Conservation (phyloP, 441 rosid species). For the Metrosideros polymorpha region DNA sequence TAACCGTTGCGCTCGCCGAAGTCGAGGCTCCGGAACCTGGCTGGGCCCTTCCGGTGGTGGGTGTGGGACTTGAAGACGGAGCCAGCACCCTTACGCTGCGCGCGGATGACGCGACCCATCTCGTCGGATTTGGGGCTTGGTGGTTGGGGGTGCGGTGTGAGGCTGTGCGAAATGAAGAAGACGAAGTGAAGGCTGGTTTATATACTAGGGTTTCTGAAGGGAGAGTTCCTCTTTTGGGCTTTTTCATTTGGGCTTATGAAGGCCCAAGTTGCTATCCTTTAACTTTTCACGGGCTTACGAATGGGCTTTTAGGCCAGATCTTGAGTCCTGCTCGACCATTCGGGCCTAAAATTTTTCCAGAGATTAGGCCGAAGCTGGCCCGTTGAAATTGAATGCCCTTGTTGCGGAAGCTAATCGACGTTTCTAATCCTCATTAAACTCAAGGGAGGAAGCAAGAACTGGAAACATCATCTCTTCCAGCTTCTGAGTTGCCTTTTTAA, state of each 20-base stretch:
- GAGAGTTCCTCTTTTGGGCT: fast-evolving
- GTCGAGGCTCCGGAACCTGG: background rate
- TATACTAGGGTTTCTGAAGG: background rate
- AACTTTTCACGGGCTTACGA: background rate
- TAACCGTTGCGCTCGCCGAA: background rate
- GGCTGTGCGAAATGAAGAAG: background rate
- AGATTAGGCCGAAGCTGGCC: background rate
- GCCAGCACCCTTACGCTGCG: background rate
- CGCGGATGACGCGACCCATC: background rate
- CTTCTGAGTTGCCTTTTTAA: background rate
- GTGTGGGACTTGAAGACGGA: background rate
- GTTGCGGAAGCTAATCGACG: background rate
- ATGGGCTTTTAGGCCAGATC: background rate
- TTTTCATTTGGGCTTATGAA: background rate
- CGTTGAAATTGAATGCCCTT: background rate
- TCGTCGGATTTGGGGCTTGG: background rate
- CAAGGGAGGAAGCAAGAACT: background rate
- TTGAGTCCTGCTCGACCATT: background rate
- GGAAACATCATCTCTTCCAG: background rate
- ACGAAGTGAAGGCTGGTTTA: background rate
- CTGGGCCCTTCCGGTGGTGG: background rate
- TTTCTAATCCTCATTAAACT: background rate
- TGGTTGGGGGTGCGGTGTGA: background rate
- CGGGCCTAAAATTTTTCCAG: background rate
- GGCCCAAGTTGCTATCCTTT: background rate